Base-by-base conservation (phyloP, 2,329 filamentous ascomycete genomes). In the Verticillium tricorpus region DNA sequence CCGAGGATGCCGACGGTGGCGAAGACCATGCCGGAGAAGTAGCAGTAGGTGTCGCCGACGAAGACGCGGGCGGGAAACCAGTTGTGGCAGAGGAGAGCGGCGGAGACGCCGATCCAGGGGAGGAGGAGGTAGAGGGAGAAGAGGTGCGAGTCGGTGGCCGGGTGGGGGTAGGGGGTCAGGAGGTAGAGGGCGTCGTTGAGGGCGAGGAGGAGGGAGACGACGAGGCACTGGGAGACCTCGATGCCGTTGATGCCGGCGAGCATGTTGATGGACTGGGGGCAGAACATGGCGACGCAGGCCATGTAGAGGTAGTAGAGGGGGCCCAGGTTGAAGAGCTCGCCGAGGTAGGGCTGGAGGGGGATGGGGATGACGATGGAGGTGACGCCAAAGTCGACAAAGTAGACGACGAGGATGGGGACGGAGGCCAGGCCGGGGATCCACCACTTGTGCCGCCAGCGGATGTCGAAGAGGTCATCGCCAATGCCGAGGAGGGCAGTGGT, bases 201-300 rank as follows among this genome's bases (percentile, higher is more conserved):
- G 63, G 89, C 85, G 67, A 99, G 86, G 58, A 98, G 84, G 60
- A 88, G 75, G 31, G 93, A 94, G 72, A 99, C 92, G 66, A 97
- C 91, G 65, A 99, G 81, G 63, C 93, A 97, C 78, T 99, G 95
- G 12, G 90, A 88, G 61, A 98, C 95, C 76, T 99, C 95, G 73
- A 99, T 95, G 61, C 95, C 95, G 76, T 99, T 99, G 76, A 99
- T 92, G n/a, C 95, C 95, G 0, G 95, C 95, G n/a, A 99, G 82
- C 78, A 99, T 99, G 81, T 99, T 99, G 85, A 99, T 99, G 76
- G 92, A 93, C 79, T 99, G 98, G 7, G 95, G 93, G 68, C 93
- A 96, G 80, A 99, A 99, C 75, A 99, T 99, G 73, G 94, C 91
- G 68, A 99, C 85, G 61, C 91, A 89, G 59, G 92, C 92, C 95